phyloP scores from a whole-genome alignment of 257 asterid genomes.

The Gentiana macrophylla region DNA sequence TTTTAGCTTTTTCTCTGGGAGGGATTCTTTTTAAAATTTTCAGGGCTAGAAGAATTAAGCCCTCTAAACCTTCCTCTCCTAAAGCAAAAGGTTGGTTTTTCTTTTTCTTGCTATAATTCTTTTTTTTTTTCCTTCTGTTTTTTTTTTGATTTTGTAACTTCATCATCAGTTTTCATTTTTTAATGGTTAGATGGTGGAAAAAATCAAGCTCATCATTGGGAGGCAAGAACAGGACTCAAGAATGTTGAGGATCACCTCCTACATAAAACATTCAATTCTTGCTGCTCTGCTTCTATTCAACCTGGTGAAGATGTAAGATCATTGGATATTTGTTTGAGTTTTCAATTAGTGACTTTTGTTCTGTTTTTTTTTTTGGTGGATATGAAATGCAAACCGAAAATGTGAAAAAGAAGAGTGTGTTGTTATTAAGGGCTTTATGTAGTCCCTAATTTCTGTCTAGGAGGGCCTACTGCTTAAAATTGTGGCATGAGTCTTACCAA shows the following conservation, averaged over 20 bases:
- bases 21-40: conserved; percentile 52
- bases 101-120: background rate
- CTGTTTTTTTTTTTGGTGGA: background rate
- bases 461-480: background rate
- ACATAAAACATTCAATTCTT: conserved; percentile 19
- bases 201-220: conserved; percentile 23
- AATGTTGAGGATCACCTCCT: conserved; percentile 22
- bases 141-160: background rate
- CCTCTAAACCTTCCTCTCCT: conserved; percentile 29
- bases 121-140: background rate
- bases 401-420: background rate
- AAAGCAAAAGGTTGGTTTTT: conserved; percentile 38
- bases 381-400: background rate
- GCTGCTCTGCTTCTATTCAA: conserved; percentile 5
- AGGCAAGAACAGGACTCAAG: conserved; percentile 15
- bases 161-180: background rate
- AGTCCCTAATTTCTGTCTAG: background rate
- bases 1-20: conserved; percentile 60
- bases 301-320: conserved; percentile 19
- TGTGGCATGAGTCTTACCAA: too few species aligned
- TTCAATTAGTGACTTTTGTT: conserved; percentile 2
- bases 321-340: background rate
- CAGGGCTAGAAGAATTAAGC: conserved; percentile 30
- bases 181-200: conserved; percentile 4
- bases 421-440: background rate